Percentiles rank a stretch among this genome's conserved stretches.
Conservation (phyloP, 2,329 filamentous ascomycete species). For the Cercospora sp. region DNA sequence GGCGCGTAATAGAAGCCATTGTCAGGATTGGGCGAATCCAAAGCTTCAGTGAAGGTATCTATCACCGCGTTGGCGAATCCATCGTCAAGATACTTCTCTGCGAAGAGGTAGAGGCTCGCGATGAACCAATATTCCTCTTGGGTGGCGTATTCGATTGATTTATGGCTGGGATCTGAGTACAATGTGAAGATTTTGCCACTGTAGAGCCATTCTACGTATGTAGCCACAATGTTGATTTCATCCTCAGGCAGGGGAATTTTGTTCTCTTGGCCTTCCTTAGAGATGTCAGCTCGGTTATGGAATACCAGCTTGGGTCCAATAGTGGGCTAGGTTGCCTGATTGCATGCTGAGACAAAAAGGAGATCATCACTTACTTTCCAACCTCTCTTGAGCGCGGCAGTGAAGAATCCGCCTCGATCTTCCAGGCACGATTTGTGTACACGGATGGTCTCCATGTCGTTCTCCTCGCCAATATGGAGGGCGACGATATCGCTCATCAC, state of each 20-base stretch:
- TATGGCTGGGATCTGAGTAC: not conserved
- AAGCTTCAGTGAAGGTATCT: not conserved
- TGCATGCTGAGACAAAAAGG: not conserved
- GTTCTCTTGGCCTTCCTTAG: not conserved
- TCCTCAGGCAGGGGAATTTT: not conserved
- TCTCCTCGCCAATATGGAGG: not conserved
- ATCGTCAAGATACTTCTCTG: not conserved
- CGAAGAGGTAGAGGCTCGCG: not conserved
- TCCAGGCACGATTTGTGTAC: not conserved
- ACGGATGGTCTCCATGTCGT: not conserved
- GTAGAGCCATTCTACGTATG: not conserved
- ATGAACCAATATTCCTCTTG: not conserved
- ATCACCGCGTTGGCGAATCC: not conserved
- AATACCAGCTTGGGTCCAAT: not conserved
- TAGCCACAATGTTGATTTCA: not conserved
- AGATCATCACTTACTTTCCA: slow-evolving; percentile 2
- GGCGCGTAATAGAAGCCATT: not conserved
- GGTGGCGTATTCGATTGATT: not conserved
- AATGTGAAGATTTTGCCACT: not conserved
- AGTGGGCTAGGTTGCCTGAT: not conserved
- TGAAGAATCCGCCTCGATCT: slow-evolving; percentile 6
- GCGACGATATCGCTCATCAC: not conserved
- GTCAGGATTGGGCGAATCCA: not conserved
- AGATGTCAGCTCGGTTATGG: not conserved
- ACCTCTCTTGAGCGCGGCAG: not conserved